phyloP scores from a whole-genome alignment of 768 basidiomycete species.

The Tulasnella sp. region DNA sequence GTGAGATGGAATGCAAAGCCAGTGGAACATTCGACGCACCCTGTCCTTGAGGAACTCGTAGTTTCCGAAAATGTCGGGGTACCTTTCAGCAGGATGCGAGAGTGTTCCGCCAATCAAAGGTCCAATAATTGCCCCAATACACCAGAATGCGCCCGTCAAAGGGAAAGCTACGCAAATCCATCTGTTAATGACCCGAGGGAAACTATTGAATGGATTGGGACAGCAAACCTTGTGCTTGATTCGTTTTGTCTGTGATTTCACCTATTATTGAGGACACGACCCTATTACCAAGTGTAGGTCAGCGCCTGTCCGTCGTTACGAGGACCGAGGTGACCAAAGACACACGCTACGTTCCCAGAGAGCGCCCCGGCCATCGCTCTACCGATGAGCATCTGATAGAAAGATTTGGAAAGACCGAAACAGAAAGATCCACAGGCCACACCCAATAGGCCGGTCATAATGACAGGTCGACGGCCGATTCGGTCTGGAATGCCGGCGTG shows the following conservation, averaged over 20 bases:
- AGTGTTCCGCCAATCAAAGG: slow-evolving; percentile 52
- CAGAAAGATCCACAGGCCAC: slow-evolving; percentile 12
- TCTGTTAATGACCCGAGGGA: not conserved
- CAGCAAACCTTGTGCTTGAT: slow-evolving; percentile 46
- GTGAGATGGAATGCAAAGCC: not conserved
- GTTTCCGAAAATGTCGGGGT: slow-evolving; percentile 44
- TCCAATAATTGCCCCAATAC: slow-evolving; percentile 20
- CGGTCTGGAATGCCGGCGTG: slow-evolving; percentile 24
- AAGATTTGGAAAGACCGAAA: slow-evolving; percentile 26
- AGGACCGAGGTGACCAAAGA: not conserved
- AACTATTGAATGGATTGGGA: not conserved
- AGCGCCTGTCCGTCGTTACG: not conserved
- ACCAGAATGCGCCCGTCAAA: slow-evolving; percentile 17
- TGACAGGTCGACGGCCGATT: slow-evolving; percentile 32
- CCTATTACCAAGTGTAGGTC: slow-evolving; percentile 28
- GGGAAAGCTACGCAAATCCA: slow-evolving; percentile 3
- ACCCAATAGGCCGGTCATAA: slow-evolving; percentile 29
- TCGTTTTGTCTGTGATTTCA: slow-evolving; percentile 61
- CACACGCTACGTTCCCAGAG: slow-evolving; percentile 23
- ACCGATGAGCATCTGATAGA: slow-evolving; percentile 10
- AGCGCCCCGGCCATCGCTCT: slow-evolving; percentile 25
- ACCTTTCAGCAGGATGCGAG: slow-evolving; percentile 53
- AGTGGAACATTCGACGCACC: not conserved
- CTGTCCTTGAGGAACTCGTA: slow-evolving; percentile 40
- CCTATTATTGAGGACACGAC: slow-evolving; percentile 52